Conservation (phyloP, 1,139 yeast genomes). For the Ogataea hybrid region DNA sequence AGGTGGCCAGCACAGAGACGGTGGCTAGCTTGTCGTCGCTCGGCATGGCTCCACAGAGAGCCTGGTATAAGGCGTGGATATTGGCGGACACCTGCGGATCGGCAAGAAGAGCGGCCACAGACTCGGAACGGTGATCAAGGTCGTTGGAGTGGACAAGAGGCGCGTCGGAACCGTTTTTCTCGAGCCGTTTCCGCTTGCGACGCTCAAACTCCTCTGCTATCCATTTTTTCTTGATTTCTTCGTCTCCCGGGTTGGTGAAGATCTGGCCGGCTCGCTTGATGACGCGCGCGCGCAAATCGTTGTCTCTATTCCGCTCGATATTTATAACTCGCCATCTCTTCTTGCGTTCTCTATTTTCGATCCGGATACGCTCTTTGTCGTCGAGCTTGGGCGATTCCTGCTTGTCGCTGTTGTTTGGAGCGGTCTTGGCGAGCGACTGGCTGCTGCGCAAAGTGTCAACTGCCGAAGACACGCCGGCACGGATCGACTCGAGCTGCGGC, state of each 20-base stretch:
- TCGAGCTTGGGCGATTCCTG: slow-evolving; percentile 12
- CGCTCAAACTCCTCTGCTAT: slow-evolving; percentile 67
- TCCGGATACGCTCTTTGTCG: slow-evolving; percentile 54
- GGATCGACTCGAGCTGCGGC: slow-evolving; percentile 21
- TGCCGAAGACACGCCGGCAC: slow-evolving; percentile 19
- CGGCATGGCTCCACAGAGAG: slow-evolving; percentile 22
- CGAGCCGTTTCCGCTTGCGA: slow-evolving; percentile 58
- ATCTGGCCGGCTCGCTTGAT: slow-evolving; percentile 64
- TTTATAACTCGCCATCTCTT: slow-evolving; percentile 89
- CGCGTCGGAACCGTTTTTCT: slow-evolving; percentile 29
- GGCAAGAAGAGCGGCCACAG: slow-evolving; percentile 4
- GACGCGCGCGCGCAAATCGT: slow-evolving; percentile 78
- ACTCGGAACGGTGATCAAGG: slow-evolving; percentile 6
- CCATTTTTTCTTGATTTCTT: slow-evolving; percentile 66
- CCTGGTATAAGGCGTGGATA: slow-evolving; percentile 15
- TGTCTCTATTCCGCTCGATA: slow-evolving; percentile 78
- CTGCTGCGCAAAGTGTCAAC: slow-evolving; percentile 4
- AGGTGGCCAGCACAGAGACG: slow-evolving; percentile 42
- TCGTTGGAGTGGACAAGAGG: neutral
- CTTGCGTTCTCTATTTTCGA: slow-evolving; percentile 82
- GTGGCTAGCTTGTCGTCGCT: slow-evolving; percentile 32
- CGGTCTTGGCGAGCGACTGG: neutral
- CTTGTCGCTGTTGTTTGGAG: slow-evolving; percentile 1
- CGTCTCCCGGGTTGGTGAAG: slow-evolving; percentile 61
- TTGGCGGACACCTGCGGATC: slow-evolving; percentile 6